Evolutionary conservation across 305 asterid genomes (phyloP).

Genomic region (Fraxinus ornus): DNA sequence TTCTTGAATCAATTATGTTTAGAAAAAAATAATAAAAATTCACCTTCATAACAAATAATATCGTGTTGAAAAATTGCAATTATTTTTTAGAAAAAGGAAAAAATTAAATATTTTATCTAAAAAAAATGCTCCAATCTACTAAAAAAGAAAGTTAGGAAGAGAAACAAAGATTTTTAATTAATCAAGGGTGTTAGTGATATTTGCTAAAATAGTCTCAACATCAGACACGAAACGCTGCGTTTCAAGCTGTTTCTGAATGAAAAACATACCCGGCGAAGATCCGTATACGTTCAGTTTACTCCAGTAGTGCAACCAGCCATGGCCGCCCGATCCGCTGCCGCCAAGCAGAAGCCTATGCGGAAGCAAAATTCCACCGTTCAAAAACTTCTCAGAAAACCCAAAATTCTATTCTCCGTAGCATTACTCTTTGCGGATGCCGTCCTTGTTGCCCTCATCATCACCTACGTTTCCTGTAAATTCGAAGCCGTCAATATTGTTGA

Average conservation of each 20-base stretch:
- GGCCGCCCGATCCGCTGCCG: slow-evolving; percentile 35
- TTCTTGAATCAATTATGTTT: neutral
- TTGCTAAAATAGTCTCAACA: neutral
- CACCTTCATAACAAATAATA: neutral
- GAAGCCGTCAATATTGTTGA: neutral
- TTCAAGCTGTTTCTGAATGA: slow-evolving; percentile 11
- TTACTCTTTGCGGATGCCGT: slow-evolving; percentile 65
- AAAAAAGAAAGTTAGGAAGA: neutral
- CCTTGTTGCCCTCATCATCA: slow-evolving; percentile 60
- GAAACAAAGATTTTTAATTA: neutral
- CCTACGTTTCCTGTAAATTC: slow-evolving; percentile 76
- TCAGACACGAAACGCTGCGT: slow-evolving; percentile 29
- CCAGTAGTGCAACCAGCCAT: slow-evolving; percentile 31
- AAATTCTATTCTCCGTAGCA: slow-evolving; percentile 45
- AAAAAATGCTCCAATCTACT: neutral
- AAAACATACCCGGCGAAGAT: neutral
- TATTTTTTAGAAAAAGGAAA: neutral
- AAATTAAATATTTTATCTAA: neutral
- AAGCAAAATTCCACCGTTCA: slow-evolving; percentile 26
- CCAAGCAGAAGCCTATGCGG: slow-evolving; percentile 9
- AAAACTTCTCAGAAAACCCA: slow-evolving; percentile 34
- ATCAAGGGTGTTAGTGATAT: neutral
- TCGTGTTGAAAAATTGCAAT: neutral
- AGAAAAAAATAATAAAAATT: neutral
- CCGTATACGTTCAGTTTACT: neutral